Evolutionary conservation across 1,139 yeast species (phyloP).

Genomic region (Debaryomyces psychrophilus): DNA sequence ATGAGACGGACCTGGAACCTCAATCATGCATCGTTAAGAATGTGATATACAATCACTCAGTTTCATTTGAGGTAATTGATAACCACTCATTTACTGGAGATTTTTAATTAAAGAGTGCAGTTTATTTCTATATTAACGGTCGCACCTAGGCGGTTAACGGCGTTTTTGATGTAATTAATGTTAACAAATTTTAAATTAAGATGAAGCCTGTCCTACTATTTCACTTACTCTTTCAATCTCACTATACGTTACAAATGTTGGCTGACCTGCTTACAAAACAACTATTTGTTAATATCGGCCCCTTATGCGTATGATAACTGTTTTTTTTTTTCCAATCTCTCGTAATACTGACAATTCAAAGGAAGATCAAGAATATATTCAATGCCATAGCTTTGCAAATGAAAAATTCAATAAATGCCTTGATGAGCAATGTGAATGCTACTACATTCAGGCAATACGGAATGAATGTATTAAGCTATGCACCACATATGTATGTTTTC

Average conservation of each 20-base stretch:
- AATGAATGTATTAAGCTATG: constrained; percentile 16
- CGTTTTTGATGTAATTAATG: background rate
- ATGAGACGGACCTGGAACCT: no score
- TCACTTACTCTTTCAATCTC: background rate
- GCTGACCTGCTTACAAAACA: background rate
- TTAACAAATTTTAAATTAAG: background rate
- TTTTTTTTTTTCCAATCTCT: background rate
- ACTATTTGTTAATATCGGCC: constrained; percentile 14
- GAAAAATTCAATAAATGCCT: constrained; percentile 11
- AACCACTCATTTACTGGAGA: background rate
- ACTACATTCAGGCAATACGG: constrained; percentile 14
- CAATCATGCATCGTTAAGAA: no score
- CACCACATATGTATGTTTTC: constrained; percentile 14
- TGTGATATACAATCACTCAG: no score
- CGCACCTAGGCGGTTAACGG: background rate
- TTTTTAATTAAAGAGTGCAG: background rate
- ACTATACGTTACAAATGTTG: background rate
- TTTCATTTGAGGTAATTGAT: no score
- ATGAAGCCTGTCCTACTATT: background rate
- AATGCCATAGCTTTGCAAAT: constrained; percentile 15
- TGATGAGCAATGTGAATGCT: constrained; percentile 14
- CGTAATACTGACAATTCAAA: constrained; percentile 5
- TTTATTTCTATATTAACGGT: background rate
- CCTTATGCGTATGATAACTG: constrained; percentile 17
- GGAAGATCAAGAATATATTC: constrained; percentile 12